Conservation (phyloP, 257 asterid species). For the Petrea volubilis region DNA sequence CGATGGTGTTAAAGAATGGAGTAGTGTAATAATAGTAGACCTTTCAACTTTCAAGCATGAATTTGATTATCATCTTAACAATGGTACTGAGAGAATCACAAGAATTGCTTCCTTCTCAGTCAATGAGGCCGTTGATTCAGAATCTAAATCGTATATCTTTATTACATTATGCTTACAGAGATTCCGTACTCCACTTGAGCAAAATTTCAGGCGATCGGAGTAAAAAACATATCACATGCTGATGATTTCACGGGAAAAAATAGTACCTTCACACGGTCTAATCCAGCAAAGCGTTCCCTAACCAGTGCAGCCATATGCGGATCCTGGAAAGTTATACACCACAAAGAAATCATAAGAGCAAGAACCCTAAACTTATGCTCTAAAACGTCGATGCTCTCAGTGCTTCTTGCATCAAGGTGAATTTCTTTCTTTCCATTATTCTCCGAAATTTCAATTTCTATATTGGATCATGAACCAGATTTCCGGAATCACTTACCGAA, state of each 20-base stretch:
- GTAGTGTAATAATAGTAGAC: background rate
- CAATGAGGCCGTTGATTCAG: background rate
- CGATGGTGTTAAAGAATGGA: background rate
- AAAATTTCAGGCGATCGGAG: background rate
- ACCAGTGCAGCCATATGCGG: slow-evolving; percentile 87
- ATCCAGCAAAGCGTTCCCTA: slow-evolving; percentile 69
- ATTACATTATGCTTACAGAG: background rate
- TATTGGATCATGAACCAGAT: background rate
- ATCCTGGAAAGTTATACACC: slow-evolving; percentile 53
- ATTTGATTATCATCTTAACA: background rate
- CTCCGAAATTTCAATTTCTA: background rate
- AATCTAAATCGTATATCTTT: background rate
- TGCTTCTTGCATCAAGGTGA: background rate
- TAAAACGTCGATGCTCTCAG: background rate
- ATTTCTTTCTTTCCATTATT: background rate
- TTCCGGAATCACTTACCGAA: background rate
- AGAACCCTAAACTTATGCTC: slow-evolving; percentile 3
- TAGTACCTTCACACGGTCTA: slow-evolving; percentile 62
- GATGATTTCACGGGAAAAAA: background rate
- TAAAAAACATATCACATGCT: background rate
- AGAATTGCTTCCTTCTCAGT: background rate
- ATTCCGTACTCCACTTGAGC: background rate
- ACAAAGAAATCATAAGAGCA: slow-evolving; percentile 3
- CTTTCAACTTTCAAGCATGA: background rate
- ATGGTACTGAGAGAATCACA: background rate